phyloP scores from a whole-genome alignment of 2,329 filamentous ascomycete genomes.

The Ceratocystis smalleyi region DNA sequence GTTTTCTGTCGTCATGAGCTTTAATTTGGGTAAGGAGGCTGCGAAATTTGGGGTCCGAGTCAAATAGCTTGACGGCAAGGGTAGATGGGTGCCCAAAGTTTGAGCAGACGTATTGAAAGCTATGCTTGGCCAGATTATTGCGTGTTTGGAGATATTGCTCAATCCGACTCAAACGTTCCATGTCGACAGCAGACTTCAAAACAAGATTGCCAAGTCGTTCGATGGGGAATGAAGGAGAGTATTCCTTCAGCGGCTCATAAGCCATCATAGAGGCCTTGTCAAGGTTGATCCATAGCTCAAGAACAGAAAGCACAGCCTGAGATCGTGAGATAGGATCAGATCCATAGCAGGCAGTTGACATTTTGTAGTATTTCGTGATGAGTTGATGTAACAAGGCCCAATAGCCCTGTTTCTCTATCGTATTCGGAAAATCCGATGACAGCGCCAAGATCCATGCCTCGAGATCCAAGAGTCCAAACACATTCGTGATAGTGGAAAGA shows the following conservation, averaged over 20 bases:
- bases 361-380: constrained; percentile 24
- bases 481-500: neutral
- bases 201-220: constrained; percentile 30
- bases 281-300: constrained; percentile 44
- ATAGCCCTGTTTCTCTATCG: neutral
- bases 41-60: neutral
- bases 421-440: neutral
- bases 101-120: neutral
- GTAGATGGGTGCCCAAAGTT: neutral
- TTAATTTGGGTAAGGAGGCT: neutral
- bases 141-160: constrained; percentile 29
- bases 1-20: neutral
- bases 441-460: neutral
- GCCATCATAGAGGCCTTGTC: constrained; percentile 31
- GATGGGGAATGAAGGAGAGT: constrained; percentile 30
- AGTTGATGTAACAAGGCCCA: constrained; percentile 22
- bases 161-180: constrained; percentile 29
- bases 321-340: constrained; percentile 33
- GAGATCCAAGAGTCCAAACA: neutral
- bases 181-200: constrained; percentile 29
- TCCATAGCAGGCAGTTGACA: constrained; percentile 24
- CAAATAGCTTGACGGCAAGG: neutral
- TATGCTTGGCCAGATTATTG: neutral
- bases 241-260: constrained; percentile 31
- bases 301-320: constrained; percentile 37